These are phyloP conservation scores for Euphorbia schlechtendalii DNA, from an alignment of 441 rosid species.

Conservation along the genomic window DNA sequence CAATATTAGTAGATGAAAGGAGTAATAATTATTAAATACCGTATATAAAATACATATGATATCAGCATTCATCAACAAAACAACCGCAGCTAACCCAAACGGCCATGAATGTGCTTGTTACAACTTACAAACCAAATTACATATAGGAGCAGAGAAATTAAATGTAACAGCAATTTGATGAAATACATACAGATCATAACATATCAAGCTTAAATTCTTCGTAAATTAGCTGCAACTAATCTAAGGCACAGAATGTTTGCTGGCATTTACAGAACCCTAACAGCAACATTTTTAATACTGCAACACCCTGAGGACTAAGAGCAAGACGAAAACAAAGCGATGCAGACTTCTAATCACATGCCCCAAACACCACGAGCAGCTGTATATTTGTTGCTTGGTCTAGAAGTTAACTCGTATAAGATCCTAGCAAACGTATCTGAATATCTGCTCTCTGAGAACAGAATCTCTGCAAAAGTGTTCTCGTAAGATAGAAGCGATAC, in stretches of 20 bases:
- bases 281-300: slow-evolving; percentile 1
- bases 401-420: slow-evolving; percentile 76
- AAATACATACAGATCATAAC: neutral
- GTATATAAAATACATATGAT: too few relatives aligned
- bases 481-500: slow-evolving; percentile 61
- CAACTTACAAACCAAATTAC: neutral
- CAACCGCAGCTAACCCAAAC: too few relatives aligned
- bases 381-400: slow-evolving; percentile 79
- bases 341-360: slow-evolving; percentile 42
- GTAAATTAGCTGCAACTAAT: neutral
- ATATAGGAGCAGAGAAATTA: neutral
- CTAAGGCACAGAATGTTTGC: neutral
- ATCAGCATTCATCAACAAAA: too few relatives aligned
- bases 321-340: neutral
- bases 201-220: neutral
- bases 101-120: neutral
- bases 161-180: neutral
- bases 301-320: neutral
- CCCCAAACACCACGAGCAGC: slow-evolving; percentile 96
- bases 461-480: slow-evolving; percentile 84
- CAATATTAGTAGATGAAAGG: too few relatives aligned
- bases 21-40: too few relatives aligned
- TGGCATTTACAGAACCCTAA: slow-evolving; percentile 12
- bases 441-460: slow-evolving; percentile 72
- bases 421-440: slow-evolving; percentile 88